Percentiles rank a stretch among this genome's conserved stretches.
These are phyloP conservation scores for Babesia sp. DNA, from an alignment of 169 alveolate genomes.

Conservation along the genomic window DNA sequence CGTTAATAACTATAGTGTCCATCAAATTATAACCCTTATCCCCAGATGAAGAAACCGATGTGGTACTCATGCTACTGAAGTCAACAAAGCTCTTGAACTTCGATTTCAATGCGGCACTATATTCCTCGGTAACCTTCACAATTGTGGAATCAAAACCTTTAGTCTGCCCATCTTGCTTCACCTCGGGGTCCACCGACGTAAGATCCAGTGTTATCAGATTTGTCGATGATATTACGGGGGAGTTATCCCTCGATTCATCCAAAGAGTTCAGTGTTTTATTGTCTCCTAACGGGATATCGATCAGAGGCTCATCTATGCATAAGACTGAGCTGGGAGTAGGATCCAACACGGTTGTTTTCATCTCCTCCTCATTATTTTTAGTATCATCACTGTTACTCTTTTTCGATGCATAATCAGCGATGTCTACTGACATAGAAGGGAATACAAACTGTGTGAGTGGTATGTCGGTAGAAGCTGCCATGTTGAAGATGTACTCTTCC, in stretches of 20 bases:
- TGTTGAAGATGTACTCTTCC: conserved; percentile 42
- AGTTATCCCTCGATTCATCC: not conserved
- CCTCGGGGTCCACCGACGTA: not conserved
- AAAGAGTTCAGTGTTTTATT: not conserved
- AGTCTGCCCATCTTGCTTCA: not conserved
- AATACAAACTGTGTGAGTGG: conserved; percentile 35
- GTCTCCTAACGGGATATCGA: not conserved
- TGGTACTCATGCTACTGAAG: not conserved
- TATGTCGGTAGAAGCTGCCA: conserved; percentile 33
- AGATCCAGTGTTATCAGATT: not conserved
- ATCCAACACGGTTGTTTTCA: too few relatives aligned
- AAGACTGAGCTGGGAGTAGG: too few relatives aligned
- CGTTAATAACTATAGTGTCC: conserved; percentile 3
- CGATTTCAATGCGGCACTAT: not conserved
- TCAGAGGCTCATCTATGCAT: not conserved
- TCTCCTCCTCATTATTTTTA: too few relatives aligned
- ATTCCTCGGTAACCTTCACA: not conserved
- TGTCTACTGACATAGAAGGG: conserved; percentile 23
- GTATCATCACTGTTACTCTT: too few relatives aligned
- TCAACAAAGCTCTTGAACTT: not conserved
- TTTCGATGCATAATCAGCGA: too few relatives aligned
- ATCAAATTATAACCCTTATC: not conserved
- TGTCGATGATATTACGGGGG: not conserved
- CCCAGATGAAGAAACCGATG: not conserved
- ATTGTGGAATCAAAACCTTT: too few relatives aligned